A percentile compares a stretch with the other conserved stretches of the same genome.
These are phyloP conservation scores for Debaryomyces tyrocola DNA, from an alignment of 805 yeast genomes.

Conservation along the genomic window DNA sequence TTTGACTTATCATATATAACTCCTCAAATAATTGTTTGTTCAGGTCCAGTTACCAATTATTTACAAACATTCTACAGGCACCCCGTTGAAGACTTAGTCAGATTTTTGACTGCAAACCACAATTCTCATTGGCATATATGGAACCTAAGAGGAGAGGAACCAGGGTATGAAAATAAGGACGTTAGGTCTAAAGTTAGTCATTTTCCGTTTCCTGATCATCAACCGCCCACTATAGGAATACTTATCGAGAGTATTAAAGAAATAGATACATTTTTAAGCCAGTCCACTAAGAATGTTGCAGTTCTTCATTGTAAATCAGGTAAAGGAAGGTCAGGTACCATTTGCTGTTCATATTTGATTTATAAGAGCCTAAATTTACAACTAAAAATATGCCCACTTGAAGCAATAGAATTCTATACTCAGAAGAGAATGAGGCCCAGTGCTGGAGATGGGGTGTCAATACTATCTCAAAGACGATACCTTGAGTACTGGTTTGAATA, in stretches of 20 bases:
- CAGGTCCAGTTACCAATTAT: constrained; percentile 62
- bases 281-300: constrained; percentile 47
- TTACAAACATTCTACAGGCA: constrained; percentile 52
- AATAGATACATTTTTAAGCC: constrained; percentile 44
- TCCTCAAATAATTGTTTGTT: constrained; percentile 64
- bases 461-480: constrained; percentile 66
- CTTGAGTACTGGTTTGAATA: constrained; percentile 51
- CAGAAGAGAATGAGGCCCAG: constrained; percentile 53
- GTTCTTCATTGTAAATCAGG: constrained; percentile 88
- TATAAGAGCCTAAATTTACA: constrained; percentile 18
- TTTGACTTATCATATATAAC: constrained; percentile 71
- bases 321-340: constrained; percentile 85
- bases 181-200: constrained; percentile 34
- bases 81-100: constrained; percentile 49
- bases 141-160: constrained; percentile 66
- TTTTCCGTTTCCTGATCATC: constrained; percentile 75
- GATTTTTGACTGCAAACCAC: constrained; percentile 47
- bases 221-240: constrained; percentile 63
- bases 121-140: constrained; percentile 67
- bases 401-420: constrained; percentile 56
- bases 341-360: constrained; percentile 72
- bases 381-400: constrained; percentile 24
- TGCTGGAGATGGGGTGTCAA: constrained; percentile 69
- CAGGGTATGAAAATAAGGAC: constrained; percentile 40
- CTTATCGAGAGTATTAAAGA: constrained; percentile 45